Evolutionary conservation across 345 rosid genomes (phyloP).

Genomic region (Bruguiera sexangula): DNA sequence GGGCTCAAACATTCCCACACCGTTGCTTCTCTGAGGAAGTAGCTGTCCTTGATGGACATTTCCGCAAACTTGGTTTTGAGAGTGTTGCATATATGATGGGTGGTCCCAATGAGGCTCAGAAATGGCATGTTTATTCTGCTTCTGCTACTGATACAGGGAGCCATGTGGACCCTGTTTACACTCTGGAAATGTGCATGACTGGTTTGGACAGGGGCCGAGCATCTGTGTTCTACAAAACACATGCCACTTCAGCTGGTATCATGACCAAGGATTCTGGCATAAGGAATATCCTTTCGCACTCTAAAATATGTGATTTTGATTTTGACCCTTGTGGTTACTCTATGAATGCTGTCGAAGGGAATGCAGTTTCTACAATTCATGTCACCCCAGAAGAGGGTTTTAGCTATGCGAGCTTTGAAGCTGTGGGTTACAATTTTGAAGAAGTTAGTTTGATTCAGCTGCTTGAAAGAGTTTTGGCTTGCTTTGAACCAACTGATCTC

Average conservation of each 20-base stretch:
- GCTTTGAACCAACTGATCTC: constrained; percentile 57
- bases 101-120: constrained; percentile 38
- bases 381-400: constrained; percentile 76
- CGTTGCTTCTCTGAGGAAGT: constrained; percentile 78
- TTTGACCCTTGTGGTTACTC: constrained; percentile 86
- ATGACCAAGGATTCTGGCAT: constrained; percentile 67
- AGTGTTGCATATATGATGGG: constrained; percentile 73
- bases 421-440: constrained; percentile 52
- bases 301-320: constrained; percentile 68
- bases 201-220: constrained; percentile 56
- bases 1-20: constrained; percentile 65
- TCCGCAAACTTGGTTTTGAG: constrained; percentile 46
- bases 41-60: constrained; percentile 57
- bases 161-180: constrained; percentile 33
- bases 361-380: constrained; percentile 72
- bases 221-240: constrained; percentile 57
- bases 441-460: constrained; percentile 34
- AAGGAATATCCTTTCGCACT: constrained; percentile 62
- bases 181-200: constrained; percentile 90
- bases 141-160: constrained; percentile 21
- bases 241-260: constrained; percentile 41
- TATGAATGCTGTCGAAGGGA: constrained; percentile 71
- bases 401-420: constrained; percentile 85
- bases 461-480: constrained; percentile 53
- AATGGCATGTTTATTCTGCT: constrained; percentile 86